Evolutionary conservation across 768 basidiomycete genomes (phyloP).

Genomic region (Suillus subalutaceus): DNA sequence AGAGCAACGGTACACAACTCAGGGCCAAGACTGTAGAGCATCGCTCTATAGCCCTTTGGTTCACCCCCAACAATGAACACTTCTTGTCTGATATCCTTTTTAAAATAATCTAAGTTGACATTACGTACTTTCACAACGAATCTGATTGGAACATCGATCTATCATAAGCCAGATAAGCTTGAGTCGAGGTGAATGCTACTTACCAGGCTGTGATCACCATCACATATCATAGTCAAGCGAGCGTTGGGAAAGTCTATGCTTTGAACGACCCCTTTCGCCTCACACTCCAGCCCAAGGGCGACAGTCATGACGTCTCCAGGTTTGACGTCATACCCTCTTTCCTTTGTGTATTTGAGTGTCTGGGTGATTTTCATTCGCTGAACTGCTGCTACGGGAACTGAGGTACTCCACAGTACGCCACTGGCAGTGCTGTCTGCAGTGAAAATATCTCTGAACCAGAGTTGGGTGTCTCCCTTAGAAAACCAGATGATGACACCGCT

Average conservation of each 20-base stretch:
- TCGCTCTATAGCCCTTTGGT: background rate
- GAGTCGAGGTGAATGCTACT: background rate
- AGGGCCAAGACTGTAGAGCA: background rate
- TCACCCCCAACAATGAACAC: background rate
- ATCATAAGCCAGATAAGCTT: background rate
- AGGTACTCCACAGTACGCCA: background rate
- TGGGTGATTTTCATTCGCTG: background rate
- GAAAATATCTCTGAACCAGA: background rate
- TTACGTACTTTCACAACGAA: background rate
- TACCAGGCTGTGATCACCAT: background rate
- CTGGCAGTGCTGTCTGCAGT: background rate
- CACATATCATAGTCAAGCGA: background rate
- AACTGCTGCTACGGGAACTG: background rate
- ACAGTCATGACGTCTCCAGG: background rate
- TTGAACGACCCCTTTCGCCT: background rate
- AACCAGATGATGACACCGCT: background rate
- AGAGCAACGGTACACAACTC: no score
- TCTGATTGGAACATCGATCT: background rate
- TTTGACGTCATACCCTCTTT: background rate
- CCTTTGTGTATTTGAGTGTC: background rate
- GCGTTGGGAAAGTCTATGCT: background rate
- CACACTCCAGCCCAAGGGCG: background rate
- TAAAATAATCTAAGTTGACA: background rate
- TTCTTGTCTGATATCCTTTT: background rate
- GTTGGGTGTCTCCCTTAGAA: background rate